Evolutionary conservation across 192 early-diverging fungal genomes (phyloP).

Genomic region (Chytriomyces confervae): DNA sequence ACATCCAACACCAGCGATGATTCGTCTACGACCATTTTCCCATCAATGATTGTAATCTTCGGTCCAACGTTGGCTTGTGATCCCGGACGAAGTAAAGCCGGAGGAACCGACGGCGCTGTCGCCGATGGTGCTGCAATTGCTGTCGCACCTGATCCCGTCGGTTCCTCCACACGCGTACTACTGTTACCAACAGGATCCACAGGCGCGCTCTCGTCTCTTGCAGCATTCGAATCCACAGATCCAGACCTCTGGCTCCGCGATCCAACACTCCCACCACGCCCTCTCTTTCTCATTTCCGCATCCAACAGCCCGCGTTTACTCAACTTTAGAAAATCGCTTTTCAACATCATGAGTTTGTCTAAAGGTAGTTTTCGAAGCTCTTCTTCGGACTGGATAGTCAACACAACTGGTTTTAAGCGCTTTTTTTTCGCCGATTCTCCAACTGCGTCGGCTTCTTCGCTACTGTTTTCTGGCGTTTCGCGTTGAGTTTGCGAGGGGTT

Average conservation of each 20-base stretch:
- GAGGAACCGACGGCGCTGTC: neutral
- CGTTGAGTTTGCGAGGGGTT: too few species aligned
- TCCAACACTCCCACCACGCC: neutral
- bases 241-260: neutral
- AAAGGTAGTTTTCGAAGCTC: slow-evolving; percentile 11
- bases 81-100: neutral
- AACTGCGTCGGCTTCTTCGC: too few species aligned
- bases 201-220: neutral
- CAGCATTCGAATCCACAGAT: neutral
- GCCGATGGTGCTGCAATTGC: neutral
- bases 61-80: neutral
- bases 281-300: neutral
- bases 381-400: neutral
- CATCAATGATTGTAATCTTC: slow-evolving; percentile 11
- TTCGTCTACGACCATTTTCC: slow-evolving; percentile 18
- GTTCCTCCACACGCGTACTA: neutral
- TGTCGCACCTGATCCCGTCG: neutral
- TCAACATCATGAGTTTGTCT: neutral
- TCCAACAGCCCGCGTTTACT: neutral
- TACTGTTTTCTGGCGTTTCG: too few species aligned
- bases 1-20: neutral
- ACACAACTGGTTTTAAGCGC: too few species aligned
- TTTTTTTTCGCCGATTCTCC: too few species aligned
- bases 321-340: slow-evolving; percentile 9
- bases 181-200: neutral